phyloP scores from a whole-genome alignment of 495 filamentous ascomycete species.

The Daldinia loculata region DNA sequence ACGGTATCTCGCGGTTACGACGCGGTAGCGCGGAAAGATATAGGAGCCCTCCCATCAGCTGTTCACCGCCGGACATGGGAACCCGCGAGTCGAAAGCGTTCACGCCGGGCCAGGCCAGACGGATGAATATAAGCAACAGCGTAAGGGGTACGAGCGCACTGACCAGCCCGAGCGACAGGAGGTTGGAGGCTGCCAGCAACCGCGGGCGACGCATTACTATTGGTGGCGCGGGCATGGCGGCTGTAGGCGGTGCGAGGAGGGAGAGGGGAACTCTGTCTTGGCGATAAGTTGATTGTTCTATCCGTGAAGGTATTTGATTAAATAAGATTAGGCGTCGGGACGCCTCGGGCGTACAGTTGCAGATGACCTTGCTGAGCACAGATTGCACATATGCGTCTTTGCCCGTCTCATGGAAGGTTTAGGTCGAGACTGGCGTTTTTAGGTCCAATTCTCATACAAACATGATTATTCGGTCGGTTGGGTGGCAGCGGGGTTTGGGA shows the following conservation, averaged over 20 bases:
- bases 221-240: slow-evolving; percentile 39
- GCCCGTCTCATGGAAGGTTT: slow-evolving; percentile 2
- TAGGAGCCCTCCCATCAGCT: slow-evolving; percentile 56
- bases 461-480: slow-evolving; percentile 18
- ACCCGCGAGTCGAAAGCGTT: slow-evolving; percentile 35
- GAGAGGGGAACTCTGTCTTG: slow-evolving; percentile 36
- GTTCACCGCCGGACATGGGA: slow-evolving; percentile 51
- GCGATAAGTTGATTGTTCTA: slow-evolving; percentile 30
- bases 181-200: slow-evolving; percentile 4
- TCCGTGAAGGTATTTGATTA: slow-evolving; percentile 1
- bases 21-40: slow-evolving; percentile 52
- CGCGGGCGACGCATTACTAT: slow-evolving; percentile 46
- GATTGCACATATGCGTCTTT: slow-evolving; percentile 10
- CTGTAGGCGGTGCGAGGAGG: slow-evolving; percentile 21
- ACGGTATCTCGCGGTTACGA: slow-evolving; percentile 56
- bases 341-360: background rate
- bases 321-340: background rate
- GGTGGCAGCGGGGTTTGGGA: slow-evolving; percentile 5
- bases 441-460: slow-evolving; percentile 14
- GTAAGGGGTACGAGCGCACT: slow-evolving; percentile 40
- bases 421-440: slow-evolving; percentile 2
- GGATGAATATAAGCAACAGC: slow-evolving; percentile 55
- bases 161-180: slow-evolving; percentile 38
- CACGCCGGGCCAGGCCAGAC: slow-evolving; percentile 54
- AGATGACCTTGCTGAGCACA: slow-evolving; percentile 6